Percentiles rank a stretch among this genome's conserved stretches.
Conservation (phyloP, 208 protist species). For the Herpetomonas tarakana region DNA sequence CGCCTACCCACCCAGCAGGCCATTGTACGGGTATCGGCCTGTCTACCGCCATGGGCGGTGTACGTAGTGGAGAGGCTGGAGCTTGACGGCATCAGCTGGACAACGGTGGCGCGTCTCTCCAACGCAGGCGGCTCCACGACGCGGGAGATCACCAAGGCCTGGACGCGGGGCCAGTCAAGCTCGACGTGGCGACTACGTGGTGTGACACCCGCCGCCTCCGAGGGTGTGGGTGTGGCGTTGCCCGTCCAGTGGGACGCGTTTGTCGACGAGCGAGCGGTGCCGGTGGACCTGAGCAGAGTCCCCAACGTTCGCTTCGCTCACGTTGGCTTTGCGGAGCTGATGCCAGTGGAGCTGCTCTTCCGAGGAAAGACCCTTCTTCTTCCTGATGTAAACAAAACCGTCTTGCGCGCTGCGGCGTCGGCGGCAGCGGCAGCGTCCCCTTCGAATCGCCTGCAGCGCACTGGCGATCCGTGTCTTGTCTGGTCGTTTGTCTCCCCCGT, state of each 20-base stretch:
- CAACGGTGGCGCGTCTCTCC: constrained; percentile 25
- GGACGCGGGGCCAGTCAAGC: constrained; percentile 25
- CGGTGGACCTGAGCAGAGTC: constrained; percentile 22
- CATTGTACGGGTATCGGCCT: constrained; percentile 43
- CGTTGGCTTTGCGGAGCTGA: constrained; percentile 42
- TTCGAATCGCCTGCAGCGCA: neutral
- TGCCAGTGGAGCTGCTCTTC: constrained; percentile 16
- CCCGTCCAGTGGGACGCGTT: constrained; percentile 37
- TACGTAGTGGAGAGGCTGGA: constrained; percentile 73
- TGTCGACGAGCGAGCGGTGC: constrained; percentile 14
- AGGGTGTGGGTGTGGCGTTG: neutral
- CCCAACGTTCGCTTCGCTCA: constrained; percentile 24
- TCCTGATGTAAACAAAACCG: neutral
- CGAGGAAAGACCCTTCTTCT: neutral
- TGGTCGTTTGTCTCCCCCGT: constrained; percentile 6
- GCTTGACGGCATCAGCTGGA: constrained; percentile 63
- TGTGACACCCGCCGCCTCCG: neutral
- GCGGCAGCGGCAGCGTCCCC: neutral
- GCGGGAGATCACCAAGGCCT: constrained; percentile 27
- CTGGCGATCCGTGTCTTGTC: neutral
- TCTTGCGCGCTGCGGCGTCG: neutral
- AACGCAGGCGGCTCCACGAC: neutral
- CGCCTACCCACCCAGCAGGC: constrained; percentile 3
- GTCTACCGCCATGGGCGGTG: constrained; percentile 31
- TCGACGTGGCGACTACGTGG: constrained; percentile 59